Evolutionary conservation across 208 protist species (phyloP).

Genomic region (Leishmania lainsoni): DNA sequence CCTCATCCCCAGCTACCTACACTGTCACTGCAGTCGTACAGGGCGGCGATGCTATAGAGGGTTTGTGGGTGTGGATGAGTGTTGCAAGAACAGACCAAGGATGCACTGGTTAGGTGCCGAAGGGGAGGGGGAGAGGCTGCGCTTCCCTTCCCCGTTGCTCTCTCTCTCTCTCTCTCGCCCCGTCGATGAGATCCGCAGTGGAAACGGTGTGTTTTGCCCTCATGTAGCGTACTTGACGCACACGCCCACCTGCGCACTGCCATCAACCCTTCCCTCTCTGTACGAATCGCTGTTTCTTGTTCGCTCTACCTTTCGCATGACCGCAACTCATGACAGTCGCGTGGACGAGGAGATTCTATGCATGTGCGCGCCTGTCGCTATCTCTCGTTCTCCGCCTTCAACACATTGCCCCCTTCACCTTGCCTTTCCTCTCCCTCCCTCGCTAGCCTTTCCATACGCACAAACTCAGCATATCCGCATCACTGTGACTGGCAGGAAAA

Average conservation of each 20-base stretch:
- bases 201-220: background rate
- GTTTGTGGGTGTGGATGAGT: background rate
- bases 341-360: background rate
- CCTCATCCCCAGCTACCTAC: too few relatives aligned
- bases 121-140: background rate
- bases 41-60: too few relatives aligned
- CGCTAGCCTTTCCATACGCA: background rate
- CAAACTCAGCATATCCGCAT: background rate
- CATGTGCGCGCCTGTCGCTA: background rate
- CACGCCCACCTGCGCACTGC: background rate
- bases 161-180: background rate
- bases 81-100: background rate
- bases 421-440: background rate
- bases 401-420: background rate
- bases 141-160: background rate
- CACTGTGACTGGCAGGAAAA: too few relatives aligned
- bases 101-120: background rate
- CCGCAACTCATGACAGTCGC: background rate
- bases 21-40: too few relatives aligned
- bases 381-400: constrained; percentile 2
- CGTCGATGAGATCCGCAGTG: background rate
- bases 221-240: background rate
- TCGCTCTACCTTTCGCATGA: background rate
- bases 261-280: background rate
- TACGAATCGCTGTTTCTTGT: background rate